Evolutionary conservation across 2,329 filamentous ascomycete species (phyloP).

Genomic region (Hymenoscyphus fraxineus): DNA sequence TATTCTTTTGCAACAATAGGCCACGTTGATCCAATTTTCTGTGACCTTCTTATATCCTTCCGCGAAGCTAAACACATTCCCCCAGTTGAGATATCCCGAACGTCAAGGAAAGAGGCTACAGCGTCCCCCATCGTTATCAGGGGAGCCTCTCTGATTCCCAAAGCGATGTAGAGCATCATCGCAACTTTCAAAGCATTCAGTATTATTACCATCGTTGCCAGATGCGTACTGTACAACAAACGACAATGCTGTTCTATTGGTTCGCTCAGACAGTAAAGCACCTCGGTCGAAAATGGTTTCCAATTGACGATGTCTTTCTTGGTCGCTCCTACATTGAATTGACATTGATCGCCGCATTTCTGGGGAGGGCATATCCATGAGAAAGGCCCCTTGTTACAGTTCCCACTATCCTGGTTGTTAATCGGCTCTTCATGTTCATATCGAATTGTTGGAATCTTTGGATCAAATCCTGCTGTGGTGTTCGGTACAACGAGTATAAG

Average conservation of each 20-base stretch:
- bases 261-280: background rate
- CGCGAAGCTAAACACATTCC: background rate
- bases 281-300: background rate
- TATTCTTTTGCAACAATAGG: background rate
- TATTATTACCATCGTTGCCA: background rate
- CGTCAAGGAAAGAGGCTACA: background rate
- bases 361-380: background rate
- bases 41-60: background rate
- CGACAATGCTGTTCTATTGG: background rate
- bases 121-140: constrained; percentile 1
- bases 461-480: background rate
- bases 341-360: background rate
- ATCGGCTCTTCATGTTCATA: background rate
- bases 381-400: background rate
- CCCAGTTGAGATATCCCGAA: background rate
- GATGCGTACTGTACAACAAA: background rate
- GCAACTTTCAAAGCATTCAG: background rate
- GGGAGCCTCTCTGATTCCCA: background rate
- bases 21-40: background rate
- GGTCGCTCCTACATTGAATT: background rate
- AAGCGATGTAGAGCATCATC: background rate
- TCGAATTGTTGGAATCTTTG: background rate
- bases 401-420: background rate
- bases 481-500: background rate
- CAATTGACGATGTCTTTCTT: background rate